A percentile compares a stretch with the other conserved stretches of the same genome.
Conservation (phyloP, 129 eudicot species). For the Saposhnikovia divaricata region DNA sequence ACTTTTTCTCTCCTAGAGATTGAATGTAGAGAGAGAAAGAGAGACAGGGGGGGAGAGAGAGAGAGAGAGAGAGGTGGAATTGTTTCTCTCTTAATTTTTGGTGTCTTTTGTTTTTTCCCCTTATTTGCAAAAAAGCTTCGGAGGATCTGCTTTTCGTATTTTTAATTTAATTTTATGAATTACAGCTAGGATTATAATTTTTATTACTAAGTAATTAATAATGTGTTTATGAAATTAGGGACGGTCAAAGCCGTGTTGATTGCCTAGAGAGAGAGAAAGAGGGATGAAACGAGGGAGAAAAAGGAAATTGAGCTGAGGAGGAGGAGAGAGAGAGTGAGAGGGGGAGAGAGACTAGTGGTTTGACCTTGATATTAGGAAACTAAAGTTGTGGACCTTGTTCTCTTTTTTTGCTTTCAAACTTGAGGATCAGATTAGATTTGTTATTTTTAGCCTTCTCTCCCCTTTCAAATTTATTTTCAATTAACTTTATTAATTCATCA, state of each 20-base stretch:
- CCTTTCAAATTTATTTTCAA: no score
- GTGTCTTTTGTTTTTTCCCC: not conserved
- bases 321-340: not conserved
- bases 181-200: not conserved
- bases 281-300: not conserved
- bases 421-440: not conserved
- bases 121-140: not conserved
- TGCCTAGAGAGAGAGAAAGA: constrained; percentile 3
- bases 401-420: not conserved
- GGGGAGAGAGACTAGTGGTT: constrained; percentile 6
- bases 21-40: constrained; percentile 17
- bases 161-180: not conserved
- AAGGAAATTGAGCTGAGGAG: not conserved
- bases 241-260: constrained; percentile 20
- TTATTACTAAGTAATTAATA: not conserved
- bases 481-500: no score
- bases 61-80: constrained; percentile 3
- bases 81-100: not conserved
- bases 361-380: constrained; percentile 15
- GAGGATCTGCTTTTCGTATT: constrained; percentile 3
- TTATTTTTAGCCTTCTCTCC: not conserved
- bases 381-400: constrained; percentile 1
- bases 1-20: not conserved
- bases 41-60: not conserved
- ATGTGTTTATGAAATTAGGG: not conserved